Conservation (phyloP, 2,329 filamentous ascomycete species). For the Periconia digitata region DNA sequence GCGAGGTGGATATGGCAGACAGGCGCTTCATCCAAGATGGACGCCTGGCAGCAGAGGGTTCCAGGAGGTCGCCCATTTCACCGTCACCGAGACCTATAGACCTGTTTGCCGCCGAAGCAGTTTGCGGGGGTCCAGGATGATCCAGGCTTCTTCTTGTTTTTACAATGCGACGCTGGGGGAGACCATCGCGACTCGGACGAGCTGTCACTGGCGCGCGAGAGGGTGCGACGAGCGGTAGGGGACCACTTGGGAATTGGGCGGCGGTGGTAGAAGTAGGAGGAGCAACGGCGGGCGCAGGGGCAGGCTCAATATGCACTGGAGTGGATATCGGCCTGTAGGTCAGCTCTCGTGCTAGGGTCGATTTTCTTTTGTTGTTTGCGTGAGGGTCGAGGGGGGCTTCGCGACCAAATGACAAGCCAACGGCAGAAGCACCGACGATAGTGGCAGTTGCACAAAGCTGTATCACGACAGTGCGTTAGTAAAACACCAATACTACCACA, state of each 20-base stretch:
- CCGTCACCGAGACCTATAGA: conserved; percentile 20
- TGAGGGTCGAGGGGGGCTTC: conserved; percentile 47
- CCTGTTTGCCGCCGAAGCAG: conserved; percentile 19
- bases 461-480: conserved; percentile 41
- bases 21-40: conserved; percentile 73
- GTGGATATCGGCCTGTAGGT: conserved; percentile 29
- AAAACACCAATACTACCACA: not conserved
- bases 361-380: conserved; percentile 44
- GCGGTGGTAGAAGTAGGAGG: conserved; percentile 11
- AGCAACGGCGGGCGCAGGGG: conserved; percentile 24
- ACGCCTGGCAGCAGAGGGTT: conserved; percentile 39
- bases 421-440: conserved; percentile 59
- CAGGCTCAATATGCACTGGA: conserved; percentile 28
- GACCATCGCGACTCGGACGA: conserved; percentile 33
- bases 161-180: conserved; percentile 28
- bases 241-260: conserved; percentile 25
- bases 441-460: conserved; percentile 67
- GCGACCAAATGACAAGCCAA: conserved; percentile 60
- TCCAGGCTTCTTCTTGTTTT: conserved; percentile 39
- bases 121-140: conserved; percentile 20
- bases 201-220: conserved; percentile 29
- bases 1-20: conserved; percentile 66
- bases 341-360: conserved; percentile 37
- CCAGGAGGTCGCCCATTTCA: conserved; percentile 26
- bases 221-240: conserved; percentile 20